Percentiles rank a stretch among this genome's conserved stretches.
phyloP scores from a whole-genome alignment of 2,329 filamentous ascomycete genomes.

The Colletotrichum salicis region DNA sequence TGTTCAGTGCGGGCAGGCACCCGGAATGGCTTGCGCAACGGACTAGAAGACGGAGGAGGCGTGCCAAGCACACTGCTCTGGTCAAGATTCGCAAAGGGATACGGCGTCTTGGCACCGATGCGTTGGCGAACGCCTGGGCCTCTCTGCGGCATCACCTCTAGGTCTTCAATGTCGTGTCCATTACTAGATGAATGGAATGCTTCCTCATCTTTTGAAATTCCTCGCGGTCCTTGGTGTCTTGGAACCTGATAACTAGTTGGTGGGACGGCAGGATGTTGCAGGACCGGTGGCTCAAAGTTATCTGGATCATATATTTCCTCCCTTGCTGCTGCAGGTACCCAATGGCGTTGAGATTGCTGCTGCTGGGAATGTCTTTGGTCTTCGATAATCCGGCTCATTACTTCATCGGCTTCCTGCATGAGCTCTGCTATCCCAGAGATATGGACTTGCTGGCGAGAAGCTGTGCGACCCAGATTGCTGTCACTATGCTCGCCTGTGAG shows the following conservation, averaged over 20 bases:
- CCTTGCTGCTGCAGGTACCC: neutral
- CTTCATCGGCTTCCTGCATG: neutral
- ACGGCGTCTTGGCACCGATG: neutral
- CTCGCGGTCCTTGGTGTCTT: conserved; percentile 10
- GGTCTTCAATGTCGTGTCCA: conserved; percentile 3
- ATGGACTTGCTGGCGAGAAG: neutral
- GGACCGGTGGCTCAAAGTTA: neutral
- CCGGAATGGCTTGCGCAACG: conserved; percentile 11
- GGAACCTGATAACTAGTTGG: neutral
- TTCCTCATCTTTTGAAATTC: conserved; percentile 22
- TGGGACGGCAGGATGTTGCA: neutral
- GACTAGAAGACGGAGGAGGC: conserved; percentile 25
- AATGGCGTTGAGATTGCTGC: neutral
- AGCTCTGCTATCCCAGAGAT: neutral
- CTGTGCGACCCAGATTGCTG: neutral
- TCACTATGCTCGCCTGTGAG: neutral
- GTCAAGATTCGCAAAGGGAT: neutral
- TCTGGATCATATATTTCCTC: neutral
- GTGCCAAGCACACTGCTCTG: conserved; percentile 3
- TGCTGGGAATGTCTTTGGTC: neutral
- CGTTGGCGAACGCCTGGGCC: neutral
- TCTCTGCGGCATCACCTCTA: neutral
- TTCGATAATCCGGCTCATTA: neutral
- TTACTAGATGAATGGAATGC: neutral
- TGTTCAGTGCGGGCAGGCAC: neutral